Evolutionary conservation across 2,329 filamentous ascomycete species (phyloP), one percentile per base, ranked within the genome.

Genomic region (Arthroderma sp.): DNA sequence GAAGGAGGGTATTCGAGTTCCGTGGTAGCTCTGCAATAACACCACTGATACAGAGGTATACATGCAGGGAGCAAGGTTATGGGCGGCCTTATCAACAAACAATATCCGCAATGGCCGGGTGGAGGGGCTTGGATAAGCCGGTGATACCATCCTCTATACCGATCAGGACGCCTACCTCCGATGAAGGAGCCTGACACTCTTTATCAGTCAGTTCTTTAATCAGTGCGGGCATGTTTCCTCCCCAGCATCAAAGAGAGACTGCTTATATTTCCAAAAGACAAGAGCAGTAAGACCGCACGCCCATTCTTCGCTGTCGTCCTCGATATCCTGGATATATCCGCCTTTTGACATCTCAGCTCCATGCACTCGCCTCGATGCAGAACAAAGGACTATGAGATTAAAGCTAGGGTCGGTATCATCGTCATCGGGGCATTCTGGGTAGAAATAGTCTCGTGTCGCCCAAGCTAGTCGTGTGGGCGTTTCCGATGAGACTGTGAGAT

Each of bases 271-370:
- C 91, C 91, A 98, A 64, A 94, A 98, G 0, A 89, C 50, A 0
- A 67, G 60, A 0, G 89, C 78, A 0, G 84, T 91, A 10, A 96
- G 73, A 0, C 85, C 86, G 43, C 75, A 68, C 1, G 87, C 82
- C 91, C 91, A 98, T 53, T 85, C 85, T 68, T 98, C 91, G 8
- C 83, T 85, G 60, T 98, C 91, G 61, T 98, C 91, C 2, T 83
- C 91, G 0, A 89, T 89, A 42, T 91, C 91, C 64, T 96, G 91
- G 47, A 98, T 82, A 58, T 98, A 98, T 4, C 80, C 80, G 3
- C 74, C 76, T 57, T 82, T 79, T 29, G 77, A 77, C 53, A 76
- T 70, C 59, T 89, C 85, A 3, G 75, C 78, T 8, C 79, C 82
- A 1, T 67, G 66, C 1, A 87, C 79, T 10, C 82, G 73, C 30